Conservation (phyloP, 768 basidiomycete genomes). For the Russula sp. region DNA sequence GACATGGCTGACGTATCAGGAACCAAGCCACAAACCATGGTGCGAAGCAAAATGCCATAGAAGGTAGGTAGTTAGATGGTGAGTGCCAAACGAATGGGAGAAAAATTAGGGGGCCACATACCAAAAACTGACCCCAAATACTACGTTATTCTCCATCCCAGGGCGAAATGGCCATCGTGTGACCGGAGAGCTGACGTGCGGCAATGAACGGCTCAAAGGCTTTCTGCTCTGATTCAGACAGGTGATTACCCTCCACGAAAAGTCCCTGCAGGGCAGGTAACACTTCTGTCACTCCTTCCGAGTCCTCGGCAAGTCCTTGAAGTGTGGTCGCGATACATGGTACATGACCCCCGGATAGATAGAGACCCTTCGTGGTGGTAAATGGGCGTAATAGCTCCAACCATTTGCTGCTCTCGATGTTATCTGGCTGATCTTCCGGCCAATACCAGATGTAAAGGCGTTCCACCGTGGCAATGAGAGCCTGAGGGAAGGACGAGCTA, state of each 20-base stretch:
- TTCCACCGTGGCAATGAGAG: background rate
- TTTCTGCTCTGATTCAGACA: too few relatives aligned
- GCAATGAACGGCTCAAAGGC: background rate
- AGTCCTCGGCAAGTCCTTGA: background rate
- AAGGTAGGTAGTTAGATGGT: too few relatives aligned
- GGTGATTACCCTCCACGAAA: background rate
- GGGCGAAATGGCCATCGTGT: background rate
- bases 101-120: too few relatives aligned
- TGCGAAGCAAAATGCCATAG: too few relatives aligned
- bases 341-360: background rate
- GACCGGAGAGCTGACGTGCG: background rate
- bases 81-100: too few relatives aligned
- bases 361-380: background rate
- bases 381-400: background rate
- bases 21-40: too few relatives aligned
- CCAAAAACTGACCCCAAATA: too few relatives aligned
- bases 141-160: too few relatives aligned
- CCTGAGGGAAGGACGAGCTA: background rate
- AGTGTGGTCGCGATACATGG: background rate
- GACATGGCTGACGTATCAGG: too few relatives aligned
- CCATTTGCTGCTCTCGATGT: background rate
- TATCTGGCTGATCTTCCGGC: background rate
- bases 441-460: background rate
- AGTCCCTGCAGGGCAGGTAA: background rate
- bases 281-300: background rate